Evolutionary conservation across 2,329 filamentous ascomycete genomes (phyloP), one percentile per base, ranked within the genome.

Genomic region (Colletotrichum coccodes): DNA sequence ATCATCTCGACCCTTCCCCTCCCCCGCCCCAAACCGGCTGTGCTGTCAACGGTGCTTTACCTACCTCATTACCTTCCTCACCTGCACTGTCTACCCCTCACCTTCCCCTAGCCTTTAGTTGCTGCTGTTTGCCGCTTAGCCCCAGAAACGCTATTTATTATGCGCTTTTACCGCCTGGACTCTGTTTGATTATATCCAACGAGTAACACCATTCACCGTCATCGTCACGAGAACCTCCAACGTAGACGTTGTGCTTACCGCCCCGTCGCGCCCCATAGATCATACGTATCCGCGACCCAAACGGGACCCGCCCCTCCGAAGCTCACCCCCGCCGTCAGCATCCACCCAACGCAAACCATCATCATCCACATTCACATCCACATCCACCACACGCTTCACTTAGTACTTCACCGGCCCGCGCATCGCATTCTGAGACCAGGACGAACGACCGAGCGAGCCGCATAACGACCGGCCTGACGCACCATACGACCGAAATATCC

Each of bases 101-200:
- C 32, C 52, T n/a, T 26, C 54, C 38, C 56, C 40, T 40, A 32
- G 38, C 42, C 54, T 26, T 50, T 50, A 46, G 56, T 44, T 32
- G n/a, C 52, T 63, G 46, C 54, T 50, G 38, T 44, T 44, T 32
- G n/a, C 52, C 57, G 46, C 54, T 38, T 32, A 56, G 44, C 61
- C 44, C 52, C 49, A 18, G 52, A 46, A 42, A 68, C 61, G 28
- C 66, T 66, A 69, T 69, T 69, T 69, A 60, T 60, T 59, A 50
- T 69, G 61, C 66, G 56, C 66, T 52, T 56, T 50, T 54, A 60
- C 66, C 66, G 66, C 66, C 49, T 52, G 59, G 34, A 38, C 26
- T 38, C 23, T 54, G 46, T 64, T 60, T 54, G 47, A 68, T 38
- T 46, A 26, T 28, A 14, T 14, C 12, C 18, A 60, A 49, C 57